Evolutionary conservation across 192 early-diverging fungal species (phyloP).

Genomic region (Backusella circina): DNA sequence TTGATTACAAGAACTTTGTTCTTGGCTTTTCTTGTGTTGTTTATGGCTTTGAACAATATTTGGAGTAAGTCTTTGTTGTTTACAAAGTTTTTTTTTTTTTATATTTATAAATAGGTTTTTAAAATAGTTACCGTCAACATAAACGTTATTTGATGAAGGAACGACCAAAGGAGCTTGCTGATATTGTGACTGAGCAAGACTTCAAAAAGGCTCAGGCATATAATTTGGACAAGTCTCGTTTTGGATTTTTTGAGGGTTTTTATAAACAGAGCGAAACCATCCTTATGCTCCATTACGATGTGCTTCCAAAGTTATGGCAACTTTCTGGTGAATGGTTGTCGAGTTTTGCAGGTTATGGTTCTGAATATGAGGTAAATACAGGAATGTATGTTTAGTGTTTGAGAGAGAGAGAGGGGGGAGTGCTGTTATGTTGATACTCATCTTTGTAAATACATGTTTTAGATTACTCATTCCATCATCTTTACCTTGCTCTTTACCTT

Average conservation of each 20-base stretch:
- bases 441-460: neutral
- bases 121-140: slow-evolving; percentile 69
- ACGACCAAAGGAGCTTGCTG: slow-evolving; percentile 66
- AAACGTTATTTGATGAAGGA: slow-evolving; percentile 59
- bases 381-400: neutral
- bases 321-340: slow-evolving; percentile 50
- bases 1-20: slow-evolving; percentile 74
- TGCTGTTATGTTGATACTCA: too few relatives aligned
- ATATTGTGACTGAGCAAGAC: slow-evolving; percentile 70
- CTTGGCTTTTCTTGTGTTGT: slow-evolving; percentile 66
- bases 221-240: slow-evolving; percentile 78
- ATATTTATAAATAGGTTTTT: neutral
- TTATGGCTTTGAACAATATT: slow-evolving; percentile 80
- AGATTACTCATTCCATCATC: slow-evolving; percentile 82
- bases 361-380: slow-evolving; percentile 62
- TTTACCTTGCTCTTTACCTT: slow-evolving; percentile 63
- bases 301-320: slow-evolving; percentile 74
- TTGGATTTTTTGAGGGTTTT: slow-evolving; percentile 63
- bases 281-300: slow-evolving; percentile 62
- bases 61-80: slow-evolving; percentile 60
- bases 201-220: slow-evolving; percentile 85
- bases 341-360: slow-evolving; percentile 47
- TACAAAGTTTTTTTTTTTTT: neutral
- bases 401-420: too few relatives aligned
- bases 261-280: slow-evolving; percentile 68